Conservation (phyloP, 495 filamentous ascomycete genomes). For the Cercophora newfieldiana region DNA sequence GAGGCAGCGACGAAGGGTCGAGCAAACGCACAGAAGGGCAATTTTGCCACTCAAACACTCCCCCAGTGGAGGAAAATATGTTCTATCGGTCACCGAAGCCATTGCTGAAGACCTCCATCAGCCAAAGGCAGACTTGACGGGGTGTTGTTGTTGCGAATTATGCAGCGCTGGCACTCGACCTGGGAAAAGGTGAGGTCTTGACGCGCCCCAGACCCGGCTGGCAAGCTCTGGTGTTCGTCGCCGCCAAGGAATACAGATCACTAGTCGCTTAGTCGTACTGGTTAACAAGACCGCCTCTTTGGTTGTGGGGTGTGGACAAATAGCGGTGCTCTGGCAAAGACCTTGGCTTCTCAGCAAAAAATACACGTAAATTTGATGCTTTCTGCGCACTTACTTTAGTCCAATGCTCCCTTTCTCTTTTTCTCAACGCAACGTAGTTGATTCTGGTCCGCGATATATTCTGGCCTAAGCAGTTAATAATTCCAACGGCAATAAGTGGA, state of each 20-base stretch:
- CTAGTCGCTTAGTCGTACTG: neutral
- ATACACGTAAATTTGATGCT: too few species aligned
- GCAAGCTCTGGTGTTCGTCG: constrained; percentile 13
- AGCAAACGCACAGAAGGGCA: constrained; percentile 52
- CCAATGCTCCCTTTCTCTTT: too few species aligned
- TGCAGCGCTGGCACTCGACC: neutral
- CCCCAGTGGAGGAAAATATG: constrained; percentile 51
- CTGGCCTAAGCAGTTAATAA: neutral
- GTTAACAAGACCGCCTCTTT: too few species aligned
- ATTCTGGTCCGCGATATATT: neutral
- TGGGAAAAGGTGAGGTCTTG: constrained; percentile 18
- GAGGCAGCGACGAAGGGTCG: constrained; percentile 48
- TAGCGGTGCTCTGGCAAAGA: too few species aligned
- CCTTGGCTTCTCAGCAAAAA: too few species aligned
- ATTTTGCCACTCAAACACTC: constrained; percentile 48
- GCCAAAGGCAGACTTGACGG: constrained; percentile 17
- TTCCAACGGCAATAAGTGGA: neutral
- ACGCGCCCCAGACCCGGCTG: constrained; percentile 27
- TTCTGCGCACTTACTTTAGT: neutral
- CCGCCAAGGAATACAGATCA: constrained; percentile 1
- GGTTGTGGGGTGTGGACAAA: too few species aligned
- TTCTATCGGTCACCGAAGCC: constrained; percentile 57
- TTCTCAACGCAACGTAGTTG: too few species aligned
- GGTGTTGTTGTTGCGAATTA: constrained; percentile 16
- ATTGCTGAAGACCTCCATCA: constrained; percentile 58